Evolutionary conservation across 1,284 basidiomycete genomes (phyloP), one percentile per base, ranked within the genome.

Genomic region (Cerioporus squamosus): DNA sequence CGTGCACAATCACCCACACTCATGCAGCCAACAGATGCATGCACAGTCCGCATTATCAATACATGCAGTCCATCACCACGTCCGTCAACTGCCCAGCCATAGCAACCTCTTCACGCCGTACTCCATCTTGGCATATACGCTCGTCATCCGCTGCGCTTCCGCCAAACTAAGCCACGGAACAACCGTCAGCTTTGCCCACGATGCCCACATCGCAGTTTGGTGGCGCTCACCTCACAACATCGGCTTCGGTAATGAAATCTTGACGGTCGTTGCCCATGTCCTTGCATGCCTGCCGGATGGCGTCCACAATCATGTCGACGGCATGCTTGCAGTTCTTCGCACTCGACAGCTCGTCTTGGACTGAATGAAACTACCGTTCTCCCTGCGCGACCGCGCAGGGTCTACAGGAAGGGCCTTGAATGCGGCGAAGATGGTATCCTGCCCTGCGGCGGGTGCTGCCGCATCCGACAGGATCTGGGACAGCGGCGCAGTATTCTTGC

Each of bases 51-150:
- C 51, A 33, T 33, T 26, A 61, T 48, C 31, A 44, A 23, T 51
- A 52, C 55, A 46, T 36, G 49, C 26, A 23, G 18, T 36, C 12
- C 46, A 24, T 38, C 47, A 42, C 40, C 49, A 22, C 29, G 17
- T 23, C 46, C 48, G 46, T 71, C 69, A 88, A 64, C 87, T 83
- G 51, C 91, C 91, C 49, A 95, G 75, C 94, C 94, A 96, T 60
- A 95, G 74, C 69, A 95, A 77, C 63, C 93, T 80, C 80, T 95
- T 96, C 60, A 95, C 80, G 1, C 91, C 91, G 71, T 95, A 94
- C 71, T 96, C 94, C 85, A 95, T 90, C 76, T 94, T 93, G 9
- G 93, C 86, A 70, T 93, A 90, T 62, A 95, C 78, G 57, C 86
- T 91, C 2, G 93, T 95, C 76, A 88, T 85, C 59, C 83, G 82